A percentile compares a stretch with the other conserved stretches of the same genome.
Evolutionary conservation across 2,329 filamentous ascomycete genomes (phyloP).

Genomic region (Ceratocystis papillata): DNA sequence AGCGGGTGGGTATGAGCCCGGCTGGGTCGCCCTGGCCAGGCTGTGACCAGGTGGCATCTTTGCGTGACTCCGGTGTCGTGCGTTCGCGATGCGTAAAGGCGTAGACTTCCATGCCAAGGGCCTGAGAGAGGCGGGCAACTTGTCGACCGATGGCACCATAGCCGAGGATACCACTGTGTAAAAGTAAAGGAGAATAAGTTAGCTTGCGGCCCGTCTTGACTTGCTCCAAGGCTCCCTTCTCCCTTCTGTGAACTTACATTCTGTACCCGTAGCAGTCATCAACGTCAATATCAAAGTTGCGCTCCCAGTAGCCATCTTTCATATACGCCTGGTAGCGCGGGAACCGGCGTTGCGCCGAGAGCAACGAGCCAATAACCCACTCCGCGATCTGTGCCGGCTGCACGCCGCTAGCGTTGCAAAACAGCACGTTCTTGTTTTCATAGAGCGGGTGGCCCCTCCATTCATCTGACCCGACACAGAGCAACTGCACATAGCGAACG

Average conservation of each 20-base stretch:
- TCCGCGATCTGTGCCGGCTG: conserved; percentile 48
- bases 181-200: background rate
- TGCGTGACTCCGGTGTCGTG: conserved; percentile 52
- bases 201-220: background rate
- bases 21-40: conserved; percentile 51
- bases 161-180: conserved; percentile 40
- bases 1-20: conserved; percentile 39
- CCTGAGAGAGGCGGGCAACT: conserved; percentile 45
- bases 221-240: background rate
- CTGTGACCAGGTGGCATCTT: conserved; percentile 56
- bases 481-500: conserved; percentile 44
- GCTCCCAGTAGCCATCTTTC: conserved; percentile 37
- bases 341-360: conserved; percentile 42
- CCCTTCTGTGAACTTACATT: conserved; percentile 35
- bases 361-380: conserved; percentile 45
- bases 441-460: conserved; percentile 40
- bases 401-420: conserved; percentile 49
- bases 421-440: conserved; percentile 39
- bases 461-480: conserved; percentile 45
- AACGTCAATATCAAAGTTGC: conserved; percentile 28
- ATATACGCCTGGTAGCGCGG: conserved; percentile 38
- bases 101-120: conserved; percentile 60
- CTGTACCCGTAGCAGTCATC: conserved; percentile 40
- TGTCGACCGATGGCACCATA: conserved; percentile 47
- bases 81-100: conserved; percentile 64